A percentile compares a stretch with the other conserved stretches of the same genome.
Evolutionary conservation across 2,329 filamentous ascomycete genomes (phyloP).

Genomic region (Hymenotorrendiella dingleyae): DNA sequence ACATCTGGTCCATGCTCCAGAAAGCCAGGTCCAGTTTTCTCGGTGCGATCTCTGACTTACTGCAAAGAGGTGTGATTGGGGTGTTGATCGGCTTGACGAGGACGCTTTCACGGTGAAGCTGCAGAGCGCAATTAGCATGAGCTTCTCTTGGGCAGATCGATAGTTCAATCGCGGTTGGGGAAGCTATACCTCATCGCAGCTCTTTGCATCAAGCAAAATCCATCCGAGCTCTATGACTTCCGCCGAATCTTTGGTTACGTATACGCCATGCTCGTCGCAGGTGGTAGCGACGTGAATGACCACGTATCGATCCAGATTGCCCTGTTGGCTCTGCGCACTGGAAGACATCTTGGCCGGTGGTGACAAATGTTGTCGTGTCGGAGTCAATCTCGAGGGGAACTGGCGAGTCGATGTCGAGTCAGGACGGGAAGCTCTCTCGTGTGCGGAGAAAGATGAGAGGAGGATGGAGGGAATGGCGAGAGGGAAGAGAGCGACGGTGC

Average conservation of each 20-base stretch:
- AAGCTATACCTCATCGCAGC: constrained; percentile 79
- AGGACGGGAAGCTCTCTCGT: constrained; percentile 67
- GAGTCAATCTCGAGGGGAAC: constrained; percentile 36
- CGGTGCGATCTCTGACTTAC: constrained; percentile 54
- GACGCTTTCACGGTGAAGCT: constrained; percentile 93
- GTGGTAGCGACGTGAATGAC: constrained; percentile 98
- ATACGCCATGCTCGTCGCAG: constrained; percentile 98
- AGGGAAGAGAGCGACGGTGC: constrained; percentile 39
- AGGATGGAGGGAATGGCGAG: constrained; percentile 53
- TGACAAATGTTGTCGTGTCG: constrained; percentile 52
- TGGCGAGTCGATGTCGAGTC: constrained; percentile 51
- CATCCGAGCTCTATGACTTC: constrained; percentile 99
- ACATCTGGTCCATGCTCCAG: background rate
- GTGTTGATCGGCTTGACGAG: constrained; percentile 98
- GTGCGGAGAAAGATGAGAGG: constrained; percentile 57
- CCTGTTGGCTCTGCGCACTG: constrained; percentile 46
- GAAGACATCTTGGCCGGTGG: constrained; percentile 41
- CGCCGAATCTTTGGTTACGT: constrained; percentile 97
- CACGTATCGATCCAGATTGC: constrained; percentile 89
- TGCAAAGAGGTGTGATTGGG: constrained; percentile 96
- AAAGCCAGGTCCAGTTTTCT: too few relatives aligned
- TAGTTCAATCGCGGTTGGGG: constrained; percentile 6
- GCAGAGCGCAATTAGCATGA: constrained; percentile 22
- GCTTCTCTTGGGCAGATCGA: background rate
- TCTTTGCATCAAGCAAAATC: constrained; percentile 91